Evolutionary conservation across 2,329 filamentous ascomycete species (phyloP).

Genomic region (Claviceps quebecensis): DNA sequence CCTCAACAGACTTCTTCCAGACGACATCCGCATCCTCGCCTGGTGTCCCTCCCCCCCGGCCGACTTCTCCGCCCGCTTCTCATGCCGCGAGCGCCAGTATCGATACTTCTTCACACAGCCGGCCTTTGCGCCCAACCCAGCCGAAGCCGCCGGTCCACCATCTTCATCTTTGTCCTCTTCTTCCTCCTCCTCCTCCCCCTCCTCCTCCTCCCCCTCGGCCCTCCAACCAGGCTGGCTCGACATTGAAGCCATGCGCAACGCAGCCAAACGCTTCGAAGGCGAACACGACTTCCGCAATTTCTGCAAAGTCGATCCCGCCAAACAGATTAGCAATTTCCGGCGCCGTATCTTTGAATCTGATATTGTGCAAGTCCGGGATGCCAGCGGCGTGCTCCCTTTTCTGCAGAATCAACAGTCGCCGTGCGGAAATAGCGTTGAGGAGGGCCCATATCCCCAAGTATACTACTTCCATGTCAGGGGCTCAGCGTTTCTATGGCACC

Average conservation of each 20-base stretch:
- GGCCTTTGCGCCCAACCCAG: constrained; percentile 52
- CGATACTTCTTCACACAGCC: constrained; percentile 98
- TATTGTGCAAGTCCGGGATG: constrained; percentile 54
- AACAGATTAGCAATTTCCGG: constrained; percentile 75
- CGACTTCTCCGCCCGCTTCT: constrained; percentile 82
- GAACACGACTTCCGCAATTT: constrained; percentile 92
- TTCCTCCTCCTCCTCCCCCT: too few relatives aligned
- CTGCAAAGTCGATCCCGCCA: constrained; percentile 82
- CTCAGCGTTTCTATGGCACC: constrained; percentile 93
- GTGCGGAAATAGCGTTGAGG: too few relatives aligned
- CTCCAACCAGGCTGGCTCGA: constrained; percentile 63
- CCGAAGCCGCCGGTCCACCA: constrained; percentile 6
- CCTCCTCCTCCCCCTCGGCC: constrained; percentile 12
- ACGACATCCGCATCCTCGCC: constrained; percentile 79
- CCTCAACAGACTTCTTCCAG: constrained; percentile 75
- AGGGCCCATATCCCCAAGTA: constrained; percentile 41
- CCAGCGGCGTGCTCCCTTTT: constrained; percentile 40
- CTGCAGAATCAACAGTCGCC: constrained; percentile 20
- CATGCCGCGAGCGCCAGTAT: constrained; percentile 81
- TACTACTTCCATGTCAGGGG: constrained; percentile 84
- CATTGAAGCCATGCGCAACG: constrained; percentile 72
- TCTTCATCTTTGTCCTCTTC: not conserved
- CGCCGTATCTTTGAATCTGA: constrained; percentile 67
- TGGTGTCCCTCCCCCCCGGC: constrained; percentile 78
- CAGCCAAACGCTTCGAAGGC: constrained; percentile 67